Evolutionary conservation across 139 green algal genomes (phyloP), one percentile per base, ranked within the genome.

Genomic region (Micractinium sp.): DNA sequence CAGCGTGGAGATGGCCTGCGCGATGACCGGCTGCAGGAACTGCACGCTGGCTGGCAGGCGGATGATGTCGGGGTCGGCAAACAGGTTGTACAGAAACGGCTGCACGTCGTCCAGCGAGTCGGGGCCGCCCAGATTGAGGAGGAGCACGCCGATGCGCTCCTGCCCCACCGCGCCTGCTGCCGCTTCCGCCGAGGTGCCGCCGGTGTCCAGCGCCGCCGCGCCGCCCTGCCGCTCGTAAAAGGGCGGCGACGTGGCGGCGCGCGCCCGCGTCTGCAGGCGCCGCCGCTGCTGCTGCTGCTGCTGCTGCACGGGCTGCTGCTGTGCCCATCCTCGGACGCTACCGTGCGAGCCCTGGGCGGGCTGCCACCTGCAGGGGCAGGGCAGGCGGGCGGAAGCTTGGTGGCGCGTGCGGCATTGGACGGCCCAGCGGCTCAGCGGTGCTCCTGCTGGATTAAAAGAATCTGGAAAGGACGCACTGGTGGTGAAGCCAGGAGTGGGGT

Each of bases 1-100:
- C 66, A 87, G 74, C 2, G 90, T 97, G 56, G 95, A 98, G 67
- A 99, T 97, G 36, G 97, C 73, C 78, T 84, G 87, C 2, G 98
- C 98, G 14, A 99, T 89, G 19, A 95, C 38, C 0, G 93, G 92
- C 93, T 99, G 97, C 56, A 99, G 85, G 81, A 98, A 99, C 25
- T 91, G 88, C 18, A 96, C 74, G 3, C 69, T 23, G 2, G 93
- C 91, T 16, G 96, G 96, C 61, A 97, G 90, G 19, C 96, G 92
- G 90, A 99, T 99, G 92, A 99, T 99, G 82, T 99, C 97, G 12
- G 96, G 96, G 90, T 99, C 98, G 3, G 96, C 96, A 91, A 99
- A 99, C 2, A 99, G 94, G 91, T 99, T 99, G 95, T 98, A 99
- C 67, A 99, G 93, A 89, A 99, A 99, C 16, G 97, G 97, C 92